Conservation (phyloP, 148 eudicot species). For the Camellia sinensis region DNA sequence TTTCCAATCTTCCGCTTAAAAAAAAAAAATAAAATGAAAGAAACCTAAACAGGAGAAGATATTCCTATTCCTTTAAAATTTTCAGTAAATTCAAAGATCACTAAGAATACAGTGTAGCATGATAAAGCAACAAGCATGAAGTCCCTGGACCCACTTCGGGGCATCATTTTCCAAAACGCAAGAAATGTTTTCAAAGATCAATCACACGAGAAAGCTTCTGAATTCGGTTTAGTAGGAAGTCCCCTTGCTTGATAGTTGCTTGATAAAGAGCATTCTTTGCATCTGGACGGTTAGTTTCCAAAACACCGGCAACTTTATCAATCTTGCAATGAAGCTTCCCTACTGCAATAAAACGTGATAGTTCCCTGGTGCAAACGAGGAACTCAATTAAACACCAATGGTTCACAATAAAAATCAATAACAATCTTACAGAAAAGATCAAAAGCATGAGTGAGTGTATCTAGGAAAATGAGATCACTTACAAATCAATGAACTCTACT, state of each 20-base stretch:
- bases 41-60: no score
- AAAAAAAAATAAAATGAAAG: neutral
- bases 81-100: neutral
- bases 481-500: conserved; percentile 91
- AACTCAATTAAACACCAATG: neutral
- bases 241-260: conserved; percentile 97
- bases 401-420: neutral
- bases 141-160: conserved; percentile 1
- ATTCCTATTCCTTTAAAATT: neutral
- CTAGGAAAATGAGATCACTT: conserved; percentile 32
- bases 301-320: conserved; percentile 93
- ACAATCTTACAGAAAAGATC: neutral
- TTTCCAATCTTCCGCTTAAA: no score
- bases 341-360: conserved; percentile 89
- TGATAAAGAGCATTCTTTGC: conserved; percentile 99
- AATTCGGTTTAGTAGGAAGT: conserved; percentile 84
- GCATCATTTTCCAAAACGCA: neutral
- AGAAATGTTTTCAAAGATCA: conserved; percentile 50
- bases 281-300: conserved; percentile 96
- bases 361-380: conserved; percentile 51
- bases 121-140: conserved; percentile 12
- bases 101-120: neutral
- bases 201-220: conserved; percentile 98
- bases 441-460: neutral
- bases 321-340: conserved; percentile 99